Base-by-base conservation (phyloP, 176 grass and related monocot genomes). In the Carex myosuroides region DNA sequence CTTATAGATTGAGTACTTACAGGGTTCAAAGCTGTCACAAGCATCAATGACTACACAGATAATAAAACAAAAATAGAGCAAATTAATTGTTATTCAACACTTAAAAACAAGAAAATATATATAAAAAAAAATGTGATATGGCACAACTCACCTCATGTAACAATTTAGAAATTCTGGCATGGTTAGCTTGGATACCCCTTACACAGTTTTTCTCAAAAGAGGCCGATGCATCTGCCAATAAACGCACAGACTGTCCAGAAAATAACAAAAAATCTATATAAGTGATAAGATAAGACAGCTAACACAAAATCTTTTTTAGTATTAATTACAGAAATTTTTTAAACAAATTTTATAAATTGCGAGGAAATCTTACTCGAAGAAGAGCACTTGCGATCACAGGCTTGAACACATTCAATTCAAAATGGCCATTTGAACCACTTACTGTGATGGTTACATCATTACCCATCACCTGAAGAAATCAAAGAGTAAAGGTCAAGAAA, bases 121-220 rank as follows among this genome's bases (percentile, higher is more conserved):
- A 5, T 3, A 29, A 58, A 26, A 70, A 5, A 61, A 76, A 26
- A 17, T 30, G 48, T 32, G 13, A 32, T 13, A 64, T 66, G 37
- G 6, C 18, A 82, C 90, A 54, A 85, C 17, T 90, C 63, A 95
- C 96, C 91, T 99, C 96, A 11, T 95, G 91, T 84, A 95, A 86
- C 64, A 99, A 85, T 86, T 99, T 92, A 55, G 89, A 92, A 88
- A 99, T 95, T 87, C 93, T 99, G 74, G 89, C 83, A 26, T 87
- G 93, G 72, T 99, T 95, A 82, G 96, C 96, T 94, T 92, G 81
- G 84, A 99, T 99, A 60, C 96, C 96, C 52, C 88, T 95, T 59
- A 94, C 91, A 89, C 96, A 99, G 62, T 95, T 99, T 89, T 99
- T 95, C 75, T 99, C 93, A 0, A 99, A 99, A 72, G 96, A 95